Evolutionary conservation across 495 filamentous ascomycete genomes (phyloP).

Genomic region (Hypoxylon crocopeplum): DNA sequence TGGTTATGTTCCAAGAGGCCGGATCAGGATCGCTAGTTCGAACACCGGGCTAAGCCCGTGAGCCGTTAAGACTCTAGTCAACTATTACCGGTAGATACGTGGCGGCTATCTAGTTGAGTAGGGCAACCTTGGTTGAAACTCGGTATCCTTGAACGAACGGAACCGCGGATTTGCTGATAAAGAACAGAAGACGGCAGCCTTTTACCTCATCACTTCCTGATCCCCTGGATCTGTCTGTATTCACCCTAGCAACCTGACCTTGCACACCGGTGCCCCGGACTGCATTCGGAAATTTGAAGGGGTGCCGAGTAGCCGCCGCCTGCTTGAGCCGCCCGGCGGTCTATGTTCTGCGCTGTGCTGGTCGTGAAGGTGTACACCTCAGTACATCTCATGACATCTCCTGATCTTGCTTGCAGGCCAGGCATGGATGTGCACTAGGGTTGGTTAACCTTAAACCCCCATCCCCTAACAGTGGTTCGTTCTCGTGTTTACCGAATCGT

Average conservation of each 20-base stretch:
- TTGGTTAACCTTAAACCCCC: slow-evolving; percentile 12
- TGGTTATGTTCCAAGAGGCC: slow-evolving; percentile 24
- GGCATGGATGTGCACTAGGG: slow-evolving; percentile 23
- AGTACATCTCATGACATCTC: slow-evolving; percentile 32
- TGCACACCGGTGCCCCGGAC: slow-evolving; percentile 25
- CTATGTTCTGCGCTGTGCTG: background rate
- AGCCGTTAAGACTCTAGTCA: slow-evolving; percentile 5
- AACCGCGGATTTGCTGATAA: slow-evolving; percentile 10
- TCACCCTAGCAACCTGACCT: slow-evolving; percentile 1
- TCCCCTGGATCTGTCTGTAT: slow-evolving; percentile 11
- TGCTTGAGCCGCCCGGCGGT: slow-evolving; percentile 14
- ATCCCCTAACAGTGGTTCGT: background rate
- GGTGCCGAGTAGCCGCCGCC: slow-evolving; percentile 29
- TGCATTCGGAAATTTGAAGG: slow-evolving; percentile 28
- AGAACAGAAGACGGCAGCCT: background rate
- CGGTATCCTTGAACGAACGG: background rate
- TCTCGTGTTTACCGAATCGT: slow-evolving; percentile 24
- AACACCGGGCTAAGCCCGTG: slow-evolving; percentile 22
- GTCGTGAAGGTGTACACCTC: background rate
- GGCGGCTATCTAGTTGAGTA: background rate
- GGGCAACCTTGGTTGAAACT: background rate
- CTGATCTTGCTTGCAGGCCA: slow-evolving; percentile 35
- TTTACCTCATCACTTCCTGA: slow-evolving; percentile 5
- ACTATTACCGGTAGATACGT: slow-evolving; percentile 18
- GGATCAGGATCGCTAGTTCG: slow-evolving; percentile 22